Evolutionary conservation across 441 rosid genomes (phyloP).

Genomic region (Populus hybrid): DNA sequence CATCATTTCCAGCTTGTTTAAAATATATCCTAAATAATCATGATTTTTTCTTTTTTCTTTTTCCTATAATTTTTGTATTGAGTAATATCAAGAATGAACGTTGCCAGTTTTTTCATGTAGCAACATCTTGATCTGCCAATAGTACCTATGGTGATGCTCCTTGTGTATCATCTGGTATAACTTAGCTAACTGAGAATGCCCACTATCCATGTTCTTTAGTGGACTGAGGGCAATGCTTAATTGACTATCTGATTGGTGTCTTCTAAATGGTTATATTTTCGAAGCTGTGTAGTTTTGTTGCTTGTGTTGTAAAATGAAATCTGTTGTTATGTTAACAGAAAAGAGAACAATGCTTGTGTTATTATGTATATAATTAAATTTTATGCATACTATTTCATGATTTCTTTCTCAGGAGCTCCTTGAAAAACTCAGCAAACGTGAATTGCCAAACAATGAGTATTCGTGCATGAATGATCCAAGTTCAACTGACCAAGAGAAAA

Average conservation of each 20-base stretch:
- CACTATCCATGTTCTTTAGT: too few species aligned
- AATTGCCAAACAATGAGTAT: slow-evolving; percentile 69
- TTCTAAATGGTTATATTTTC: background rate
- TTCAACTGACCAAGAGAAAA: slow-evolving; percentile 41
- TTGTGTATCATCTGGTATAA: background rate
- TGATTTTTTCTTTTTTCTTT: background rate
- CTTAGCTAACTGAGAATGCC: background rate
- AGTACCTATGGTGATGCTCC: background rate
- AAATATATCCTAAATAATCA: background rate
- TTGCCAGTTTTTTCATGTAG: background rate
- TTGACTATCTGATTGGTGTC: background rate
- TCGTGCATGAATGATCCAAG: slow-evolving; percentile 65
- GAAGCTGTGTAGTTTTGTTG: background rate
- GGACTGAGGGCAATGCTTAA: background rate
- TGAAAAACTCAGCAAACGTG: slow-evolving; percentile 68
- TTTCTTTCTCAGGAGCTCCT: slow-evolving; percentile 63
- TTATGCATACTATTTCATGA: slow-evolving; percentile 8
- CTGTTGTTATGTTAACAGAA: background rate
- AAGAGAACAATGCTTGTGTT: background rate
- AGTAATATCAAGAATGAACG: background rate
- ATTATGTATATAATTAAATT: background rate
- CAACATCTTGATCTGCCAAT: background rate
- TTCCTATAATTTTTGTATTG: background rate
- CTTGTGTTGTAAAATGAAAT: background rate
- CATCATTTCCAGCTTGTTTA: background rate